phyloP scores from a whole-genome alignment of 352 stramenopile genomes.

The Pythium chondricola region DNA sequence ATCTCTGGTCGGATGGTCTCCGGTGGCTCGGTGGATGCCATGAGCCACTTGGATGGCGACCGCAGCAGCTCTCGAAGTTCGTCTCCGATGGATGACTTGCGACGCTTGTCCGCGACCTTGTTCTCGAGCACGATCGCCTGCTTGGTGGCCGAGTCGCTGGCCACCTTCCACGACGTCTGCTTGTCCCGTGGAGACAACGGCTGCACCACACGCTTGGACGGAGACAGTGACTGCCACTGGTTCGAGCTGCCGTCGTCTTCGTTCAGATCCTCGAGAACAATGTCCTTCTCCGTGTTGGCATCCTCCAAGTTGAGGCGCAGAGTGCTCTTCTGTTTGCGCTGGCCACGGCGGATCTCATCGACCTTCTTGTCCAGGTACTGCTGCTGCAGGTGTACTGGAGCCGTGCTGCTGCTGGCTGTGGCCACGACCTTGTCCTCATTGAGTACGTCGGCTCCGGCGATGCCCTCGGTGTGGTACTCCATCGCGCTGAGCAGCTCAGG shows the following conservation, averaged over 20 bases:
- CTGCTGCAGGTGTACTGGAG: constrained; percentile 16
- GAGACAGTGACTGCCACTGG: constrained; percentile 53
- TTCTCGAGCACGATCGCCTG: constrained; percentile 33
- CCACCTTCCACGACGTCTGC: constrained; percentile 54
- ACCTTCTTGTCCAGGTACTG: constrained; percentile 44
- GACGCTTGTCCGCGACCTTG: constrained; percentile 22
- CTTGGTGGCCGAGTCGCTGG: constrained; percentile 9
- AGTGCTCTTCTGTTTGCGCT: constrained; percentile 43
- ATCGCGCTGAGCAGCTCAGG: constrained; percentile 57
- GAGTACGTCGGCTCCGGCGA: constrained; percentile 38
- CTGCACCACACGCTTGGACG: constrained; percentile 35
- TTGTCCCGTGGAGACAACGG: constrained; percentile 51
- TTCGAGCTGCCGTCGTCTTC: constrained; percentile 16
- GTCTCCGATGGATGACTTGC: constrained; percentile 54
- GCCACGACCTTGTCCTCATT: constrained; percentile 32
- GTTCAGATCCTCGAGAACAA: constrained; percentile 12
- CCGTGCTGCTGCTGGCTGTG: constrained; percentile 13
- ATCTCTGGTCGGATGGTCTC: constrained; percentile 37
- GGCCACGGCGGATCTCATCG: constrained; percentile 52
- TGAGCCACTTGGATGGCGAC: constrained; percentile 63
- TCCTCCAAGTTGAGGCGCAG: constrained; percentile 31
- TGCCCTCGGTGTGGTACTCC: constrained; percentile 62
- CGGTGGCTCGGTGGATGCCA: constrained; percentile 12
- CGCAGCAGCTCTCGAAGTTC: constrained; percentile 57
- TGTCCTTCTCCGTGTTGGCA: constrained; percentile 16